Percentiles rank a stretch among this genome's conserved stretches.
These are phyloP conservation scores for Coleophoma eucalyptorum DNA, from an alignment of 2,329 filamentous ascomycete species.

Conservation along the genomic window DNA sequence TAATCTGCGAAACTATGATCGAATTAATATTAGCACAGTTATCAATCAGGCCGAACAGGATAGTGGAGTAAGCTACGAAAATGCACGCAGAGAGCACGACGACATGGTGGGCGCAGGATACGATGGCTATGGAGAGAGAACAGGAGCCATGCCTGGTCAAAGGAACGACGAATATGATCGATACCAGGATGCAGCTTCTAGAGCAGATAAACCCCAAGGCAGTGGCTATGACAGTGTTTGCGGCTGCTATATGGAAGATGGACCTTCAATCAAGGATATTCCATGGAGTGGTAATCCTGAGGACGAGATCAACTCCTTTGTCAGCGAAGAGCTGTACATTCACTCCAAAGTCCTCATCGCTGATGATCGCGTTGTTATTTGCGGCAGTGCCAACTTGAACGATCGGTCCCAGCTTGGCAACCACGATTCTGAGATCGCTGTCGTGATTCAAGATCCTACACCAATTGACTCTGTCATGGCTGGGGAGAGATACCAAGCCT, in stretches of 20 bases:
- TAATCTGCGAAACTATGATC: slow-evolving; percentile 80
- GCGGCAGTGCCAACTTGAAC: slow-evolving; percentile 62
- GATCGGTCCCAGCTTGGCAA: slow-evolving; percentile 72
- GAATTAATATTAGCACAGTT: slow-evolving; percentile 66
- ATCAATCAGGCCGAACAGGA: slow-evolving; percentile 58
- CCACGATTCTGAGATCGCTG: slow-evolving; percentile 87
- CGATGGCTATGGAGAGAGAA: slow-evolving; percentile 29
- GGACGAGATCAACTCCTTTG: slow-evolving; percentile 55
- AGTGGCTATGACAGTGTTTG: slow-evolving; percentile 73
- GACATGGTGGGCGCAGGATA: slow-evolving; percentile 47
- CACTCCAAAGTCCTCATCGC: slow-evolving; percentile 73
- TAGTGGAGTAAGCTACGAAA: slow-evolving; percentile 65
- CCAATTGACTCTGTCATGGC: slow-evolving; percentile 70
- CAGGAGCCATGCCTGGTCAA: slow-evolving; percentile 29
- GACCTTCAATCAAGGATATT: slow-evolving; percentile 59
- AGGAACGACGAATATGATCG: slow-evolving; percentile 34
- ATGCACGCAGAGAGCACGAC: slow-evolving; percentile 61
- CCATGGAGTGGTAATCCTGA: slow-evolving; percentile 53
- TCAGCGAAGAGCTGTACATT: slow-evolving; percentile 60
- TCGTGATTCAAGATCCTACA: slow-evolving; percentile 77
- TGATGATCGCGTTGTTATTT: slow-evolving; percentile 78
- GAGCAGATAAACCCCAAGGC: slow-evolving; percentile 35
- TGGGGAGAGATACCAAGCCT: slow-evolving; percentile 67
- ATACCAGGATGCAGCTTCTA: slow-evolving; percentile 67
- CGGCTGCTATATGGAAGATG: slow-evolving; percentile 78